Conservation (phyloP, 2,329 filamentous ascomycete species). For the Ilyonectria sp. region DNA sequence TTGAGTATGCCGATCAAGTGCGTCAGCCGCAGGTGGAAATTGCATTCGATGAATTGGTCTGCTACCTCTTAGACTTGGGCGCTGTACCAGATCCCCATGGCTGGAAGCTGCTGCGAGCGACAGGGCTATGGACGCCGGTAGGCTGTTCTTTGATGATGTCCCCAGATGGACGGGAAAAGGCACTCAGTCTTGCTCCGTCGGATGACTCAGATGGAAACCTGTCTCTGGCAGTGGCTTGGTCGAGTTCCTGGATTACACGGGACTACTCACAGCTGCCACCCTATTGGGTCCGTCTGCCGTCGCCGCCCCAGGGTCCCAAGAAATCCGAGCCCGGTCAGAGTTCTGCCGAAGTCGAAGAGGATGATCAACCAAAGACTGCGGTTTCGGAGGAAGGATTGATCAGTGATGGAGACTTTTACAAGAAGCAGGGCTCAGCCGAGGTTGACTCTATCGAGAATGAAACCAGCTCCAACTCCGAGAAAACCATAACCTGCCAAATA, state of each 20-base stretch:
- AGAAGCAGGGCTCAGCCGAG: conserved; percentile 34
- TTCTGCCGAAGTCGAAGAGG: neutral
- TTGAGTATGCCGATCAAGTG: conserved; percentile 73
- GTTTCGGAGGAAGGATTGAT: conserved; percentile 17
- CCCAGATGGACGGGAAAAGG: conserved; percentile 64
- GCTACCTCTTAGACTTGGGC: conserved; percentile 75
- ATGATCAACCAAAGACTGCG: conserved; percentile 6
- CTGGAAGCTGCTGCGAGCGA: conserved; percentile 69
- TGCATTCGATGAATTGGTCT: conserved; percentile 72
- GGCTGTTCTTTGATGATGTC: conserved; percentile 71
- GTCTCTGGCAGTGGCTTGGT: conserved; percentile 71
- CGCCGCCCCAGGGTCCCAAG: conserved; percentile 38
- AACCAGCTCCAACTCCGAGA: conserved; percentile 43
- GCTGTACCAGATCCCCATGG: conserved; percentile 73
- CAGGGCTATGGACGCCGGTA: conserved; percentile 73
- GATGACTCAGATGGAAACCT: conserved; percentile 74
- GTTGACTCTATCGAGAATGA: conserved; percentile 55
- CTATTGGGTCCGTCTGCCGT: conserved; percentile 70
- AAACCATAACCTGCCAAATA: conserved; percentile 64
- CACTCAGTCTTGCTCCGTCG: conserved; percentile 67
- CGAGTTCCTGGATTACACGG: conserved; percentile 67
- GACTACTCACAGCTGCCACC: conserved; percentile 69
- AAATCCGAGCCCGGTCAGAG: neutral
- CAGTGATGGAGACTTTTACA: conserved; percentile 11
- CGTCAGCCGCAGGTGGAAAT: conserved; percentile 68